Percentiles rank a stretch among this genome's conserved stretches.
These are phyloP conservation scores for Malus hybrid DNA, from an alignment of 331 rosid species.

Conservation along the genomic window DNA sequence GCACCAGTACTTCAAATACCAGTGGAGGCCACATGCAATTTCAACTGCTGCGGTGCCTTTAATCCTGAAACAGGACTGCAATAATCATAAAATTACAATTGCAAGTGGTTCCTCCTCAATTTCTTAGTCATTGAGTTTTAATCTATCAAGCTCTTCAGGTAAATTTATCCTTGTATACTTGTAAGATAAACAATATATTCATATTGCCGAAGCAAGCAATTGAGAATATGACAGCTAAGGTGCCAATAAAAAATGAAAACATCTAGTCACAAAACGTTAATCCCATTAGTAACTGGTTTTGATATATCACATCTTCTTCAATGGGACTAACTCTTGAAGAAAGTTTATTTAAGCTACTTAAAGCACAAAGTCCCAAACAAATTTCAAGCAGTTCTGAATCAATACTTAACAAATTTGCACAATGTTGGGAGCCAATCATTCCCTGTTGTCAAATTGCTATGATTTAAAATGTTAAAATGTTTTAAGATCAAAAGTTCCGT, in stretches of 20 bases:
- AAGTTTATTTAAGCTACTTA: no score
- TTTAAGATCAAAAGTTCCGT: background rate
- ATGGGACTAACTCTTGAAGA: background rate
- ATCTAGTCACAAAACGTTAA: background rate
- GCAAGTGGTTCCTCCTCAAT: background rate
- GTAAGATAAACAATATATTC: background rate
- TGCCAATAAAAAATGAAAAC: background rate
- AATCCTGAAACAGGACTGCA: conserved; percentile 37
- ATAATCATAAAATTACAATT: conserved; percentile 6
- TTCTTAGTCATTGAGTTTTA: background rate
- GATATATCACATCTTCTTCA: background rate
- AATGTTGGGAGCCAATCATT: background rate
- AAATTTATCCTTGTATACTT: background rate
- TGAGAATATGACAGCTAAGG: background rate
- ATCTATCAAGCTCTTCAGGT: background rate
- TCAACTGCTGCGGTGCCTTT: conserved; percentile 85
- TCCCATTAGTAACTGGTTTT: background rate
- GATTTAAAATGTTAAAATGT: background rate
- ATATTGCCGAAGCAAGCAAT: background rate
- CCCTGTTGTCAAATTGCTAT: background rate
- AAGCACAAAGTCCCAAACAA: background rate
- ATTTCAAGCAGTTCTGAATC: background rate
- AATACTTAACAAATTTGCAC: background rate
- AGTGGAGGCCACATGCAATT: conserved; percentile 80
- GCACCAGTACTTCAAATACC: conserved; percentile 92